These are phyloP conservation scores for Zygoascus meyerae DNA, from an alignment of 1,139 yeast species.

Conservation along the genomic window DNA sequence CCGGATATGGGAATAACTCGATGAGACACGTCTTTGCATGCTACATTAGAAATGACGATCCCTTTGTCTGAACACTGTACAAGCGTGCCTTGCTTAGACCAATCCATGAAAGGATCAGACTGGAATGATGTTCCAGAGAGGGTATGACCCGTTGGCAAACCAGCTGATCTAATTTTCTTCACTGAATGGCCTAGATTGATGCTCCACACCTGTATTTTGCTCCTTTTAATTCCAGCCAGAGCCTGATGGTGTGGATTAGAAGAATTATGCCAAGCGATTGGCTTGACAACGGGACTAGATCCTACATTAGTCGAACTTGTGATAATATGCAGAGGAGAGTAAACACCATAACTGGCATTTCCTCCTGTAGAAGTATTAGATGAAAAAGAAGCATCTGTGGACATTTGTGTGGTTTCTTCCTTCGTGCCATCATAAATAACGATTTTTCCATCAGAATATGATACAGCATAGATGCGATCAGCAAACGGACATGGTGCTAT, in stretches of 20 bases:
- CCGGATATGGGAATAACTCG: not conserved
- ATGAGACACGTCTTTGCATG: constrained; percentile 4
- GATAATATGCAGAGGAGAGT: constrained; percentile 3
- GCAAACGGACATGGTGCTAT: constrained; percentile 10
- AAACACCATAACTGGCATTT: not conserved
- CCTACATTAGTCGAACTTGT: not conserved
- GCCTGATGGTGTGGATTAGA: constrained; percentile 9
- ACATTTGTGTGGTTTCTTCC: not conserved
- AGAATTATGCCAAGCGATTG: constrained; percentile 6
- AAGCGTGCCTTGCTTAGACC: constrained; percentile 11
- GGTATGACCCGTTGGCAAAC: constrained; percentile 6
- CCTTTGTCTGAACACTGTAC: constrained; percentile 10
- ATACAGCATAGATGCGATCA: constrained; percentile 11
- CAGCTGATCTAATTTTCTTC: constrained; percentile 8
- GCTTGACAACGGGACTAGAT: not conserved
- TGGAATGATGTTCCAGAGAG: not conserved
- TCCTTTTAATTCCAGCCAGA: constrained; percentile 2
- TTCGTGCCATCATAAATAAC: constrained; percentile 11
- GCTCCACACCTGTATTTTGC: constrained; percentile 10
- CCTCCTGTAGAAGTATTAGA: not conserved
- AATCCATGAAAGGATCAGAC: constrained; percentile 3
- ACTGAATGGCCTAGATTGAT: constrained; percentile 11
- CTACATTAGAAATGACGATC: constrained; percentile 10
- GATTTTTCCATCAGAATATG: constrained; percentile 12
- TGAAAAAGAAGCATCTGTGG: constrained; percentile 2